Conservation (phyloP, 2,329 filamentous ascomycete species). For the Aspergillus ruber region DNA sequence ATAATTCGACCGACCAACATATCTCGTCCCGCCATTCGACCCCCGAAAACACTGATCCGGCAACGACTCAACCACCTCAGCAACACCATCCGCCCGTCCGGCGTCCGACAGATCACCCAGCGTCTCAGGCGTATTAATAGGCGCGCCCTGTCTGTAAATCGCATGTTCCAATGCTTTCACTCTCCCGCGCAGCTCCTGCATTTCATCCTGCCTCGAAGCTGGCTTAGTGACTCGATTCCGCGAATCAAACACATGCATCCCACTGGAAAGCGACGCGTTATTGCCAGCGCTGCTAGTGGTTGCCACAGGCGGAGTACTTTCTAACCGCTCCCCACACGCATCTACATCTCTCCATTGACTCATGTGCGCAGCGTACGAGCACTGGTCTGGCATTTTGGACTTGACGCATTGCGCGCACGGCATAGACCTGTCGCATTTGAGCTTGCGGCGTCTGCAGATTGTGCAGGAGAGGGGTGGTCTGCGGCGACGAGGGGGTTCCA, state of each 20-base stretch:
- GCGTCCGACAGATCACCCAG: constrained; percentile 11
- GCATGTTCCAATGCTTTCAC: constrained; percentile 22
- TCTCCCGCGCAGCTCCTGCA: constrained; percentile 24
- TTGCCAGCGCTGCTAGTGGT: neutral
- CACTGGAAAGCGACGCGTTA: constrained; percentile 6
- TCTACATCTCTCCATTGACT: neutral
- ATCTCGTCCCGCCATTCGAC: constrained; percentile 23
- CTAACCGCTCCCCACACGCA: neutral
- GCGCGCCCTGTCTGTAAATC: constrained; percentile 13
- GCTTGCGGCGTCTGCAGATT: constrained; percentile 66
- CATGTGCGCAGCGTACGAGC: neutral
- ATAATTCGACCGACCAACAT: constrained; percentile 26
- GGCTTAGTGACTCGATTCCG: constrained; percentile 22
- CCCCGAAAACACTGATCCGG: constrained; percentile 25
- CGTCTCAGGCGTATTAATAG: constrained; percentile 21
- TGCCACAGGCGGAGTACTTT: constrained; percentile 1
- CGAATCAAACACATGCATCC: constrained; percentile 30
- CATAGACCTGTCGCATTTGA: constrained; percentile 68
- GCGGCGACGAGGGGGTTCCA: constrained; percentile 44
- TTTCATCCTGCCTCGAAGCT: constrained; percentile 16
- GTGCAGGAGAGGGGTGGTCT: constrained; percentile 63
- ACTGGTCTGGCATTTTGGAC: constrained; percentile 39
- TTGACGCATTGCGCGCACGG: constrained; percentile 60
- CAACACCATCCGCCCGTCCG: constrained; percentile 13
- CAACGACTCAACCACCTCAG: constrained; percentile 22